Conservation (phyloP, 2,329 filamentous ascomycete genomes). For the Colletotrichum orbiculare region DNA sequence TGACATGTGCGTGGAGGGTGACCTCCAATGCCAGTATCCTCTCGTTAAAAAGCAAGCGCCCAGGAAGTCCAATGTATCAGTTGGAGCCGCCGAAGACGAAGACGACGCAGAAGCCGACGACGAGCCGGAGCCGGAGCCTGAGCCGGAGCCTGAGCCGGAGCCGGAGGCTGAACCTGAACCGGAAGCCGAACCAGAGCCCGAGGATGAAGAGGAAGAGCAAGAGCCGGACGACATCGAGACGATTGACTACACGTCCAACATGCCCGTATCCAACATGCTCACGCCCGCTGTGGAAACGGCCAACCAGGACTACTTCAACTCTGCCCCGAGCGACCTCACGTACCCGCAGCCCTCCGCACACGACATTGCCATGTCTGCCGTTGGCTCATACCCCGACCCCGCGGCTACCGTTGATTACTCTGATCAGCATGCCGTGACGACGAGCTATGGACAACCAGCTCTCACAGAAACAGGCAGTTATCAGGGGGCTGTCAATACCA, state of each 20-base stretch:
- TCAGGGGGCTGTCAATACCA: neutral
- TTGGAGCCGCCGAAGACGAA: slow-evolving; percentile 34
- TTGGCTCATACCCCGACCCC: slow-evolving; percentile 19
- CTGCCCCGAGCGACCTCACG: slow-evolving; percentile 40
- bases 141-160: slow-evolving; percentile 34
- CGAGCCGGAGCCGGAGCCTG: slow-evolving; percentile 36
- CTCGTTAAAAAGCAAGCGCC: slow-evolving; percentile 41
- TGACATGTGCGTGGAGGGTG: slow-evolving; percentile 47
- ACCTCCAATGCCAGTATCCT: slow-evolving; percentile 52
- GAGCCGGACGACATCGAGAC: slow-evolving; percentile 35
- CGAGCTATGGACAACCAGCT: slow-evolving; percentile 4
- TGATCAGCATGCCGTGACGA: slow-evolving; percentile 11
- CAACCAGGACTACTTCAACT: slow-evolving; percentile 44
- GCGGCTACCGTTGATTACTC: slow-evolving; percentile 18
- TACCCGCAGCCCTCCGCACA: slow-evolving; percentile 39
- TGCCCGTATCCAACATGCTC: slow-evolving; percentile 44
- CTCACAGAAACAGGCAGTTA: slow-evolving; percentile 1
- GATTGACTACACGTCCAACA: slow-evolving; percentile 36
- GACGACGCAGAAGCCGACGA: slow-evolving; percentile 32
- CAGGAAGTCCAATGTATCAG: slow-evolving; percentile 39
- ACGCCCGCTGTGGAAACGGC: slow-evolving; percentile 39
- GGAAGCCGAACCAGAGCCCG: slow-evolving; percentile 12
- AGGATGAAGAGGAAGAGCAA: slow-evolving; percentile 17
- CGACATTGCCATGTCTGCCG: slow-evolving; percentile 7
- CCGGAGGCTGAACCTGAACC: slow-evolving; percentile 36